Base-by-base conservation (phyloP, 1,139 yeast genomes). In the Hemisphaericaspora lyxosophila region DNA sequence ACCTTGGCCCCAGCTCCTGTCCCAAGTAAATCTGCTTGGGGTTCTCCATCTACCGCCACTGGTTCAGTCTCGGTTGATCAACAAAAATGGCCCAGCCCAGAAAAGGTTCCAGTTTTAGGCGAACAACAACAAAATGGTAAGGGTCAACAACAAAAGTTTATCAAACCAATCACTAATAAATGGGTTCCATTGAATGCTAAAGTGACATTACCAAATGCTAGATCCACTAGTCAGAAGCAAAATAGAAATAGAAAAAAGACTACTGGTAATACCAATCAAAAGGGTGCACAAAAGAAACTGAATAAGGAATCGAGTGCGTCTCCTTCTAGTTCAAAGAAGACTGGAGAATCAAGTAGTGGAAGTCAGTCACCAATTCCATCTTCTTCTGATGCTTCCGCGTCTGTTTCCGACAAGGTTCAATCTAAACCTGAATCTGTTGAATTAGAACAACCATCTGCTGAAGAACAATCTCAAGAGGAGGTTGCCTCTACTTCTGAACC, bases 131-230 rank as follows among this genome's bases (percentile, higher is more conserved):
- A 44, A 14, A 34, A 50, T 8, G 48, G 49, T 24, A 49, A 56
- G 25, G 49, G 60, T 17, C 58, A 62, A 34, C 58, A 66, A 15
- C 75, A 75, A 44, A 74, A 81, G 49, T 68, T 70, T 49, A 64
- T 67, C 47, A 77, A 70, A 48, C 73, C 85, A 26, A 79, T 82
- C 47, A 80, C 82, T 48, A 89, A 84, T 53, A 87, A 87, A 62
- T 88, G 95, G 95, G 85, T 86, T 33, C 95, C 95, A n/a, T 81
- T 83, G 57, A 77, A 79, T 49, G 94, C 92, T 22, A 78, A 83
- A 46, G 82, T 85, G 39, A 79, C 77, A 36, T 69, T 77, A 44
- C 70, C 80, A 28, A 64, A 58, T 44, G 54, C 67, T 7, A 45
- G 50, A 42, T 34, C 39, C 34, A 58, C 51, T 33, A 49, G 46